Conservation (phyloP, 2,329 filamentous ascomycete species). For the Bipolaris victoriae region DNA sequence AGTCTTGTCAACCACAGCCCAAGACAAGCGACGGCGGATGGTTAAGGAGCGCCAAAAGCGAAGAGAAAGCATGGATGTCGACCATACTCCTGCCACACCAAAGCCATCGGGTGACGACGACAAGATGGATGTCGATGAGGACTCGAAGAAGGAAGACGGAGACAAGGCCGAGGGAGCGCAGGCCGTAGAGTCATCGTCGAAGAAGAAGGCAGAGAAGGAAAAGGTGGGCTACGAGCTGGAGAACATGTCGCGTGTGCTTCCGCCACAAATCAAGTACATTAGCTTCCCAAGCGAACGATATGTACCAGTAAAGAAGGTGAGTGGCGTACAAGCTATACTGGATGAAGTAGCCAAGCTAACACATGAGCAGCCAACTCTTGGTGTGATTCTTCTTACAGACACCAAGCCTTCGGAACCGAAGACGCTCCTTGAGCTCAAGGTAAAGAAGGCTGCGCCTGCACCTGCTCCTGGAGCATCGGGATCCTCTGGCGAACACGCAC, state of each 20-base stretch:
- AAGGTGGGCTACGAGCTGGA: conserved; percentile 95
- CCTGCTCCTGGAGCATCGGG: conserved; percentile 53
- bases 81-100: conserved; percentile 76
- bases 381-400: conserved; percentile 89
- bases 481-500: conserved; percentile 40
- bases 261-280: conserved; percentile 92
- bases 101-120: conserved; percentile 69
- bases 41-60: conserved; percentile 91
- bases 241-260: conserved; percentile 95
- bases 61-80: conserved; percentile 94
- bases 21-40: conserved; percentile 92
- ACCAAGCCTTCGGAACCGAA: conserved; percentile 80
- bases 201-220: conserved; percentile 94
- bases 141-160: conserved; percentile 52
- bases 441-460: conserved; percentile 71
- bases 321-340: conserved; percentile 9
- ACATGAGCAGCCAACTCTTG: conserved; percentile 77
- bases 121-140: conserved; percentile 79
- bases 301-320: conserved; percentile 88
- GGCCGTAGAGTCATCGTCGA: conserved; percentile 64
- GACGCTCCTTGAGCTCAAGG: conserved; percentile 84
- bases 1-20: conserved; percentile 93
- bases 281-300: conserved; percentile 90
- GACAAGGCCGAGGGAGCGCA: conserved; percentile 60
- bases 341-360: conserved; percentile 26